Conservation (phyloP, 345 rosid genomes). For the Eucalyptus marginata region DNA sequence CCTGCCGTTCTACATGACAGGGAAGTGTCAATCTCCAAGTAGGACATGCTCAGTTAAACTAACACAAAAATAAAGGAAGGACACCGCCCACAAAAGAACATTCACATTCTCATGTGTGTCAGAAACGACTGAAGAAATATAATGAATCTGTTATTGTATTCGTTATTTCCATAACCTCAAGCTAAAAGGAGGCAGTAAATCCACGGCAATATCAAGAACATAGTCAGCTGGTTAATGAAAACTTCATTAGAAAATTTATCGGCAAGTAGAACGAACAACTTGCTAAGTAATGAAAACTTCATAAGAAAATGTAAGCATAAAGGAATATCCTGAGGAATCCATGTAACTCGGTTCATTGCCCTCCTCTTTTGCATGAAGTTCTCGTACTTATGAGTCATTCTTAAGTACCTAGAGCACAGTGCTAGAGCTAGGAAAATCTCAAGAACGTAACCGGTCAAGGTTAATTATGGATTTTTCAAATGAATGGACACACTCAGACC, state of each 20-base stretch:
- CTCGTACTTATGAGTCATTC: neutral
- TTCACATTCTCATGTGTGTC: too few relatives aligned
- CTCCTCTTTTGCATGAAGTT: neutral
- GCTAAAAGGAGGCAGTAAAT: too few relatives aligned
- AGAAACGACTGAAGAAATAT: too few relatives aligned
- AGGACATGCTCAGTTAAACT: neutral
- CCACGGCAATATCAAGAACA: neutral
- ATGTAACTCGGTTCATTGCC: neutral
- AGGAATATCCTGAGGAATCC: neutral
- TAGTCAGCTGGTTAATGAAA: neutral
- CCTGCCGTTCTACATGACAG: neutral
- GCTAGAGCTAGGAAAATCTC: neutral
- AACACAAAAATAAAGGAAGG: too few relatives aligned
- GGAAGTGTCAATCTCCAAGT: neutral
- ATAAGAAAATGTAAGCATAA: neutral
- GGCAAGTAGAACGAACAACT: too few relatives aligned
- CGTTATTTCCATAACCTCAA: too few relatives aligned
- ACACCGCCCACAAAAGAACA: too few relatives aligned
- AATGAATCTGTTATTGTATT: too few relatives aligned
- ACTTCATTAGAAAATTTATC: neutral
- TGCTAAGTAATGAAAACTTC: neutral
- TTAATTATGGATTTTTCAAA: too few relatives aligned
- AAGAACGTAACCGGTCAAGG: neutral
- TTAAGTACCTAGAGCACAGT: neutral
- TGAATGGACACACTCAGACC: too few relatives aligned